phyloP scores from a whole-genome alignment of 1,284 basidiomycete genomes.

The Boletus semigastroideus region DNA sequence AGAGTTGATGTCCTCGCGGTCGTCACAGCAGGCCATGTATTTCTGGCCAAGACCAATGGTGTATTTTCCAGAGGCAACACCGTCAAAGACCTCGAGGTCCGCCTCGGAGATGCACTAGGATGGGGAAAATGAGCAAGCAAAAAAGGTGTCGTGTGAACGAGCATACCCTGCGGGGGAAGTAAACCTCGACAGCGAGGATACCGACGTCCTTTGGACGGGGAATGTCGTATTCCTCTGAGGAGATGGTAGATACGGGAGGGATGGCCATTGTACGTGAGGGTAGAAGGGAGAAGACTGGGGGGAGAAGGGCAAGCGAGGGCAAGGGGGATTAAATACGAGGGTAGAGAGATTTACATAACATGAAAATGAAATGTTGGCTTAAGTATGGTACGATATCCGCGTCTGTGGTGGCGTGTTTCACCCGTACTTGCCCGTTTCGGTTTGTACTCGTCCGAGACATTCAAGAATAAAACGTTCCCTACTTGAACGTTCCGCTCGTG shows the following conservation, averaged over 20 bases:
- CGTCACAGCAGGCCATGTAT: constrained; percentile 97
- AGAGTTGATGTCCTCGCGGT: constrained; percentile 98
- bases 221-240: constrained; percentile 18
- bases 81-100: constrained; percentile 94
- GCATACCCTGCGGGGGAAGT: constrained; percentile 88
- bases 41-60: constrained; percentile 98
- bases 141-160: constrained; percentile 24
- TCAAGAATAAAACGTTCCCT: background rate
- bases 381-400: constrained; percentile 34
- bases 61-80: constrained; percentile 96
- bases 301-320: constrained; percentile 1
- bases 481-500: constrained; percentile 5
- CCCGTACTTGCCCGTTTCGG: constrained; percentile 8
- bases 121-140: constrained; percentile 9
- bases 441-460: background rate
- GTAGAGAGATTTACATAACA: constrained; percentile 25
- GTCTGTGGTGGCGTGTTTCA: constrained; percentile 30
- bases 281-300: background rate
- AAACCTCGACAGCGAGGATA: constrained; percentile 90
- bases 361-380: too few relatives aligned
- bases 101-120: constrained; percentile 89
- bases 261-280: constrained; percentile 20
- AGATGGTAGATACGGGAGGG: constrained; percentile 8
- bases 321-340: constrained; percentile 24
- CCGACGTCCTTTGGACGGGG: constrained; percentile 88